Conservation (phyloP, 176 grass and related monocot genomes). For the Rhynchospora breviuscula region DNA sequence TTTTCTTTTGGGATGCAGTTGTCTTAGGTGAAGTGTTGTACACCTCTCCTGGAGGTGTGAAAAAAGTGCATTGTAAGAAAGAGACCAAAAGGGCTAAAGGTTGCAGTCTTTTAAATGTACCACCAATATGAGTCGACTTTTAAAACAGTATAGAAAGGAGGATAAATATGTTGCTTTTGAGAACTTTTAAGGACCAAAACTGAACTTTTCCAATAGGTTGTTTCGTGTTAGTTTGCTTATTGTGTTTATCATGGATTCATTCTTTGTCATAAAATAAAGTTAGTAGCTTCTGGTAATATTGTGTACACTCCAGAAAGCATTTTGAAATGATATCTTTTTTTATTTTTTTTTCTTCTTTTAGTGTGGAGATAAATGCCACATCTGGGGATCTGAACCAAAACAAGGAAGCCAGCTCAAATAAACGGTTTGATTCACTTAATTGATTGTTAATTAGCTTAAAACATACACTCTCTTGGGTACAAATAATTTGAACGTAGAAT, state of each 20-base stretch:
- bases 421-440: conserved; percentile 56
- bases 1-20: neutral
- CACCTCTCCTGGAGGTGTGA: neutral
- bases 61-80: neutral
- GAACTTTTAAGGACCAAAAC: neutral
- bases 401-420: conserved; percentile 58
- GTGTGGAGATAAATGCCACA: conserved; percentile 52
- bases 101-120: neutral
- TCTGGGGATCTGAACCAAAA: conserved; percentile 38
- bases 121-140: neutral
- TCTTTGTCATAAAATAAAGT: neutral
- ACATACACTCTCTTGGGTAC: neutral
- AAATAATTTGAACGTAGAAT: conserved; percentile 20
- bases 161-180: neutral
- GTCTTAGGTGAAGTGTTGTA: neutral
- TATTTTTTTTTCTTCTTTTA: conserved; percentile 28
- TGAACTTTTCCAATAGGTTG: neutral
- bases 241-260: neutral
- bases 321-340: neutral
- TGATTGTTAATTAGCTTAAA: neutral
- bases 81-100: neutral
- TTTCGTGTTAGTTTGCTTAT: neutral
- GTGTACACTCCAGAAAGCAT: neutral
- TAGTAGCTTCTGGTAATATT: neutral
- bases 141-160: neutral